Evolutionary conservation across 352 stramenopile genomes (phyloP), one percentile per base, ranked within the genome.

Genomic region (Pythium graminicola): DNA sequence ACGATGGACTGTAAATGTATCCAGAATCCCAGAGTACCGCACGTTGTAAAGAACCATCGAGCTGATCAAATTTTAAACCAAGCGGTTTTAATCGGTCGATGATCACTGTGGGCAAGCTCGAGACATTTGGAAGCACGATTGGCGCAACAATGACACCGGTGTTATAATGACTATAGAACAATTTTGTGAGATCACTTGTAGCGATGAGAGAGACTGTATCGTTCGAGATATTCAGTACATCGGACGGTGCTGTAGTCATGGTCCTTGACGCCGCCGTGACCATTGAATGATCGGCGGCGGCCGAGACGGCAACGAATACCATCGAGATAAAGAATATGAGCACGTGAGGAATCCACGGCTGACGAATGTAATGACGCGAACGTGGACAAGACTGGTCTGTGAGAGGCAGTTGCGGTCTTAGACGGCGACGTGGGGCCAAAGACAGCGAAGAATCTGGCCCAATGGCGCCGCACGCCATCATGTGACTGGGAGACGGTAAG

Each of bases 11-110:
- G 47, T 57, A 63, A 19, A 63, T 52, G 48, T 75, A 86, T 0
- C 73, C 76, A 3, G 51, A 64, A 35, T 86, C 76, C 76, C 73
- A 86, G 6, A 86, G 52, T 42, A 86, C 50, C 3, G 72, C 73
- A 8, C 70, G 73, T 38, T 86, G 76, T 0, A 79, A 49, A 23
- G 50, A 57, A 7, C 59, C 59, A 36, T 67, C 59, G 24, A 67
- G 48, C 42, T 67, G 44, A 43, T 59, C 47, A 27, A 67, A 67
- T 9, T 17, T 10, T 27, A 67, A 48, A 10, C 44, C 43, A 20
- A 59, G 45, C 6, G 49, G 38, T 13, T 42, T 35, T 24, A 67
- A 44, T 0, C 59, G 59, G 9, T 24, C 16, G 6, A 24, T 32
- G 9, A 67, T 42, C 26, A 35, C 38, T 4, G 4, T 2, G 9